A percentile compares a stretch with the other conserved stretches of the same genome.
phyloP scores from a whole-genome alignment of 768 basidiomycete genomes.

The Tricholoma sp. region DNA sequence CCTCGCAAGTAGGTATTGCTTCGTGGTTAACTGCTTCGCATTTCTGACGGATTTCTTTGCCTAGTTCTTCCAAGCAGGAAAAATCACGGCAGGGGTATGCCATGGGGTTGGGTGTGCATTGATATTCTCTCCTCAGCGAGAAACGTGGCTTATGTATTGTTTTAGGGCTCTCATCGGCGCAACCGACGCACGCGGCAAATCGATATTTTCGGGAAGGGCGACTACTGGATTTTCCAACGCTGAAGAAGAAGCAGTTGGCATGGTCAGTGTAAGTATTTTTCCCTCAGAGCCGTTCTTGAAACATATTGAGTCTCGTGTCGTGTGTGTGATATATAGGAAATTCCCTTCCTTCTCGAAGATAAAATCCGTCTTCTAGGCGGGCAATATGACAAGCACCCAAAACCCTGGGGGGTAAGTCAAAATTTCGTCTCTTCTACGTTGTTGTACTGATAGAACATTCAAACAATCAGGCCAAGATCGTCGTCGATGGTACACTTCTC shows the following conservation, averaged over 20 bases:
- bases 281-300: not conserved
- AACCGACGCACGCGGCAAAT: slow-evolving; percentile 49
- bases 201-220: slow-evolving; percentile 56
- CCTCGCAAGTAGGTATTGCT: slow-evolving; percentile 40
- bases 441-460: not conserved
- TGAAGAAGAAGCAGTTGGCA: slow-evolving; percentile 51
- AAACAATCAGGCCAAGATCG: slow-evolving; percentile 38
- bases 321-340: slow-evolving; percentile 24
- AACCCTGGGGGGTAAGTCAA: slow-evolving; percentile 50
- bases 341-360: slow-evolving; percentile 72
- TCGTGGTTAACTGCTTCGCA: not conserved
- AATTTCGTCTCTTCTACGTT: slow-evolving; percentile 1
- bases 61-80: slow-evolving; percentile 64
- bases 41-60: not conserved
- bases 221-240: slow-evolving; percentile 68
- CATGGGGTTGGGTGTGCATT: slow-evolving; percentile 67
- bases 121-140: slow-evolving; percentile 3
- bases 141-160: not conserved
- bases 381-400: slow-evolving; percentile 50
- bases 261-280: slow-evolving; percentile 35
- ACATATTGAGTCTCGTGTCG: not conserved
- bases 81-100: slow-evolving; percentile 69
- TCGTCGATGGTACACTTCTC: slow-evolving; percentile 52
- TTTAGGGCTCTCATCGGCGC: slow-evolving; percentile 53
- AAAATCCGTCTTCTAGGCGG: slow-evolving; percentile 63